A percentile compares a stretch with the other conserved stretches of the same genome.
These are phyloP conservation scores for Fraxinus ornus DNA, from an alignment of 305 asterid species.

Conservation along the genomic window DNA sequence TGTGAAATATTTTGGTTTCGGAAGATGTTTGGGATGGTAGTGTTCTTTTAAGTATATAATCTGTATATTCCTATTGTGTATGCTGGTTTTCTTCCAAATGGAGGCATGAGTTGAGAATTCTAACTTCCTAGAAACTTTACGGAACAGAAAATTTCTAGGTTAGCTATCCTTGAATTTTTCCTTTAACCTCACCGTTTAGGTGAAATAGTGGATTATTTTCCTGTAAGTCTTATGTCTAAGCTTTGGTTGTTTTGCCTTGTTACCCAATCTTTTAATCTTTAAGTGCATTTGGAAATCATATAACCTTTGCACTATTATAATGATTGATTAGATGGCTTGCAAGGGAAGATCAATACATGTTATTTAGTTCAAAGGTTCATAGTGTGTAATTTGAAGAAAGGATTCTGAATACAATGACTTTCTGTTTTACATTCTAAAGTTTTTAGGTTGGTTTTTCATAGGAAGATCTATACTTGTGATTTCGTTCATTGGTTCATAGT, in stretches of 20 bases:
- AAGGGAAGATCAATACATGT: not conserved
- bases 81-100: not conserved
- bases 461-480: not conserved
- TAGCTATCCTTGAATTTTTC: not conserved
- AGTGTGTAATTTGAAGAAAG: not conserved
- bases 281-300: not conserved
- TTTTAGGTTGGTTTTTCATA: not conserved
- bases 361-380: not conserved
- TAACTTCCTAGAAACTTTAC: not conserved
- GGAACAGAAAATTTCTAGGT: not conserved
- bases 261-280: not conserved
- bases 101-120: not conserved
- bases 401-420: not conserved
- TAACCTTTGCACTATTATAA: not conserved
- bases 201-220: constrained; percentile 1
- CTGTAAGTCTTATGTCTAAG: not conserved
- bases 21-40: not conserved
- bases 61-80: not conserved
- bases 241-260: not conserved
- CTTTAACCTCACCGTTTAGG: not conserved
- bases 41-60: not conserved
- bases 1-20: not conserved
- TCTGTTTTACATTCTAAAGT: not conserved
- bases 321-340: not conserved
- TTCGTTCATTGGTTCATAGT: constrained; percentile 1